Conservation (phyloP, 306 rosid genomes). For the Quercus suber region DNA sequence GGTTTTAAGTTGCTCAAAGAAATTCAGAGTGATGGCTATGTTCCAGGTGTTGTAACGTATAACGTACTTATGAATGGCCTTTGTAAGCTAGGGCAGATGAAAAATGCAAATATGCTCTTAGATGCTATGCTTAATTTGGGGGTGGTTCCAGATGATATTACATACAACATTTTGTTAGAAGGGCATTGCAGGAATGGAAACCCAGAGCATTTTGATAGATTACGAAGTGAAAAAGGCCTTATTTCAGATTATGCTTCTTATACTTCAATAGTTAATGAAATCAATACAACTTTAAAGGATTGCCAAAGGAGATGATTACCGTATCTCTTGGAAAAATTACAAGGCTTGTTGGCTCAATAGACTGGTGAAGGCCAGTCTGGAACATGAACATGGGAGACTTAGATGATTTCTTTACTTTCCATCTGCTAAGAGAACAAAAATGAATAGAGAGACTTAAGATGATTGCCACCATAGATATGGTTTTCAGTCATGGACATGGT, state of each 20-base stretch:
- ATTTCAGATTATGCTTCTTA: conserved; percentile 71
- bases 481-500: too few relatives aligned
- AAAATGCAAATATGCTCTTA: conserved; percentile 76
- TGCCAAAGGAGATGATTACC: conserved; percentile 44
- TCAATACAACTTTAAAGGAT: conserved; percentile 38
- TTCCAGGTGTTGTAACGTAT: conserved; percentile 70
- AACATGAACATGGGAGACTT: too few relatives aligned
- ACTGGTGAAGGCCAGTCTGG: too few relatives aligned
- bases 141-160: conserved; percentile 79
- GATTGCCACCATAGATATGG: too few relatives aligned
- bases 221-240: conserved; percentile 61
- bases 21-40: conserved; percentile 58
- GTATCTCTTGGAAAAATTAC: conserved; percentile 1
- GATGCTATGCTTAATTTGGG: conserved; percentile 83
- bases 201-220: conserved; percentile 35
- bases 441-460: too few relatives aligned
- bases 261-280: conserved; percentile 53
- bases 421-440: too few relatives aligned
- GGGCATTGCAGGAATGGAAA: conserved; percentile 72
- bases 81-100: conserved; percentile 93
- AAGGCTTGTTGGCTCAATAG: too few relatives aligned
- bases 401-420: too few relatives aligned
- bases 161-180: conserved; percentile 73
- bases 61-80: conserved; percentile 82
- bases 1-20: conserved; percentile 73